phyloP scores from a whole-genome alignment of 1,139 yeast genomes.

The Barnettozyma hawaiiensis region DNA sequence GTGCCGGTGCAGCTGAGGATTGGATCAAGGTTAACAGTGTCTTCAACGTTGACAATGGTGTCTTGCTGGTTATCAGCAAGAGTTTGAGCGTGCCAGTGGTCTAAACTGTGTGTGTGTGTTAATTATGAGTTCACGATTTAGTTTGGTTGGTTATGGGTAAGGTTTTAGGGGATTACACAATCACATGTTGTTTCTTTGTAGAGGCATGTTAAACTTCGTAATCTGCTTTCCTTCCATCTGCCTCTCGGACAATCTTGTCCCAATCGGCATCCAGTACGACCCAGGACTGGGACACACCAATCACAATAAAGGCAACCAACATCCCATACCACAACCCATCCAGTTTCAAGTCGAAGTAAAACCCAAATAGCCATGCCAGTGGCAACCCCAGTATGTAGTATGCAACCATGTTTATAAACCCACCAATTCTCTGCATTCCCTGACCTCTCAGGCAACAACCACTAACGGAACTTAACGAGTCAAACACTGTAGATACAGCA shows the following conservation, averaged over 20 bases:
- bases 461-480: slow-evolving; percentile 76
- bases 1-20: slow-evolving; percentile 31
- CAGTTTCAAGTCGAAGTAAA: slow-evolving; percentile 45
- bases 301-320: slow-evolving; percentile 66
- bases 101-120: not conserved
- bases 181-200: not conserved
- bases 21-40: slow-evolving; percentile 38
- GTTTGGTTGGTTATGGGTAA: not conserved
- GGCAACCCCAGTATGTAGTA: slow-evolving; percentile 74
- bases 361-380: slow-evolving; percentile 59
- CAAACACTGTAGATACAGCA: slow-evolving; percentile 68
- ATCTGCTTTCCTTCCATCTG: slow-evolving; percentile 35
- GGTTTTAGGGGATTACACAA: not conserved
- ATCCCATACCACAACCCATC: slow-evolving; percentile 88
- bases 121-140: not conserved
- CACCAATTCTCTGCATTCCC: slow-evolving; percentile 82
- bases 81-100: slow-evolving; percentile 16
- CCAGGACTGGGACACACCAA: slow-evolving; percentile 56
- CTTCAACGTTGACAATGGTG: slow-evolving; percentile 53
- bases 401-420: slow-evolving; percentile 66
- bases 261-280: slow-evolving; percentile 50
- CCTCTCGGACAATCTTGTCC: slow-evolving; percentile 42
- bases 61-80: slow-evolving; percentile 45
- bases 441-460: slow-evolving; percentile 84
- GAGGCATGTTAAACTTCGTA: slow-evolving; percentile 9